Evolutionary conservation across 495 filamentous ascomycete species (phyloP), one percentile per base, ranked within the genome.

Genomic region (Xylaria longipes): DNA sequence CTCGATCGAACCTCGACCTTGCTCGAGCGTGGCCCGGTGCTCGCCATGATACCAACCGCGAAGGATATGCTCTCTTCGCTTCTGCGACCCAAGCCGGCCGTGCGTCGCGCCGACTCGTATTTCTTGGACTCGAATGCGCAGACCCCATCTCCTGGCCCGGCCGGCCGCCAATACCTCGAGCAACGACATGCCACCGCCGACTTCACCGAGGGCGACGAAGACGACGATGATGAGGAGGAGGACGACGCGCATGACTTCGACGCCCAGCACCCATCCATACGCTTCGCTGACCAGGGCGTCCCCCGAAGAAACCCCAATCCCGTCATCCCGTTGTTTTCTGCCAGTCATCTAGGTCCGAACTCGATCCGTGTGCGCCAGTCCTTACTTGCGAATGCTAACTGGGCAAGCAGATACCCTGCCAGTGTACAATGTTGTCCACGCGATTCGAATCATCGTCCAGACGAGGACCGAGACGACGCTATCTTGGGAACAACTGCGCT

Each of bases 401-500:
- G 17, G 35, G 52, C 43, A 12, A 41, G 60, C 63, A 82, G 82
- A 82, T 76, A 81, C 81, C 56, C 85, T 98, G 6, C 95, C 95
- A 1, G 90, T 97, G 65, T 97, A 97, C 84, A 92, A 92, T 75
- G 87, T 96, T 72, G 96, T 93, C 48, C 95, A 97, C 83, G 88
- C 91, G 15, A 95, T 97, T 63, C 92, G 95, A 68, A 88, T 92
- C 25, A 83, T 97, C 52, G 90, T 98, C 57, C 86, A 92, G 63
- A 85, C 92, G 27, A 88, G 91, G 79, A 95, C 93, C 80, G 95
- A 98, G 80, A 97, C 95, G 5, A 95, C 93, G 0, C 81, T 98
- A 64, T 90, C 93, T n/a, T 98, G 94, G 94, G 95, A 97, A 71
- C 95, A 98, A 80, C 84, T 98, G 71, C 89, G 95, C 62, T 97